Percentiles rank a stretch among this genome's conserved stretches.
phyloP scores from a whole-genome alignment of 1,139 yeast species.

The Pichia inconspicua region DNA sequence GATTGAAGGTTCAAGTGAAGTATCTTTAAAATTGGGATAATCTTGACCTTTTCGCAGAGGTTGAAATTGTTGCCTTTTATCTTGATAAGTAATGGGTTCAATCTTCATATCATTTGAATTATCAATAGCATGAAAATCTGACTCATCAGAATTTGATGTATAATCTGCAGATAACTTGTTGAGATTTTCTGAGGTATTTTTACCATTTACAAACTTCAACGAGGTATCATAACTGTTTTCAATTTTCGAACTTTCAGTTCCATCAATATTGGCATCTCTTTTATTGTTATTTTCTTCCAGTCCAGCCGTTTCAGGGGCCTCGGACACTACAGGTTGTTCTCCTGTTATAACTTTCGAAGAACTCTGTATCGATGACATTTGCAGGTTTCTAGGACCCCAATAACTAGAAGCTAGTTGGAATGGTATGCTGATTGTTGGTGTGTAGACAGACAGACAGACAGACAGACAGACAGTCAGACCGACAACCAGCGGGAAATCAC shows the following conservation, averaged over 20 bases:
- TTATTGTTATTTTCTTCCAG: background rate
- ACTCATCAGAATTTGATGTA: background rate
- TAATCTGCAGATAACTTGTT: background rate
- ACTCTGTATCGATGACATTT: background rate
- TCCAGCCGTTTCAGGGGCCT: background rate
- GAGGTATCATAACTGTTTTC: background rate
- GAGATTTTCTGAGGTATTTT: background rate
- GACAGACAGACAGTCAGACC: too few species aligned
- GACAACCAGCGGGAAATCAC: too few species aligned
- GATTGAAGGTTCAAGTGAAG: background rate
- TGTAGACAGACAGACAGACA: too few species aligned
- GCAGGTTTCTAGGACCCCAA: background rate
- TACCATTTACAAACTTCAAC: background rate
- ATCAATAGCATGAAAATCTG: background rate
- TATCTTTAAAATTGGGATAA: too few species aligned
- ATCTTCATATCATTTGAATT: background rate
- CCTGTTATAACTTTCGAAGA: background rate
- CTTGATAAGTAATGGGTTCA: background rate
- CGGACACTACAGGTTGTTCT: background rate
- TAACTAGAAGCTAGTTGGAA: too few species aligned
- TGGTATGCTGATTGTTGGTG: too few species aligned
- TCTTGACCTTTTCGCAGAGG: background rate
- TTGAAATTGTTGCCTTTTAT: background rate
- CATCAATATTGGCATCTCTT: background rate
- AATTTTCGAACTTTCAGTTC: background rate